A percentile compares a stretch with the other conserved stretches of the same genome.
Conservation (phyloP, 2,329 filamentous ascomycete species). For the Scedosporium minutisporum region DNA sequence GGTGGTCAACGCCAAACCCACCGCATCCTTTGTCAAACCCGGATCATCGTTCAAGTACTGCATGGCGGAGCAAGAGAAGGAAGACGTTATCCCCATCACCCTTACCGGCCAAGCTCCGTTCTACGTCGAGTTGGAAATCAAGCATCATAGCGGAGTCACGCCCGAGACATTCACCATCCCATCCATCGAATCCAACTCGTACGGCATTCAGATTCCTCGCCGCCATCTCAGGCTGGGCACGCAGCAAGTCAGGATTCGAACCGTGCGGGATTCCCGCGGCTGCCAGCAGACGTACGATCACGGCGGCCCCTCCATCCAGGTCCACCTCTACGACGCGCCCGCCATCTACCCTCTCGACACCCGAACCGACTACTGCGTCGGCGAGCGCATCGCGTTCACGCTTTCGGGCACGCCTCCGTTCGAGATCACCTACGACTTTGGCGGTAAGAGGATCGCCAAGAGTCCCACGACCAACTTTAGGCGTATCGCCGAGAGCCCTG, state of each 20-base stretch:
- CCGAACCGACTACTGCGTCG: conserved; percentile 83
- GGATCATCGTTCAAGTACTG: conserved; percentile 96
- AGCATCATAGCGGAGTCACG: conserved; percentile 72
- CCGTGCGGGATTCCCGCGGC: conserved; percentile 76
- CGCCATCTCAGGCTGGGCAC: conserved; percentile 78
- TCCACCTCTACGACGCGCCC: conserved; percentile 87
- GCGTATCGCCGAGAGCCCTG: conserved; percentile 84
- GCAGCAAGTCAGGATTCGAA: conserved; percentile 80
- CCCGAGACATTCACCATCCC: conserved; percentile 75
- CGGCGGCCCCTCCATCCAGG: conserved; percentile 68
- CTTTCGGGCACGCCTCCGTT: conserved; percentile 87
- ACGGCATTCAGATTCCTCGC: conserved; percentile 76
- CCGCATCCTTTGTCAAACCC: conserved; percentile 71
- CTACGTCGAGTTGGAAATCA: conserved; percentile 83
- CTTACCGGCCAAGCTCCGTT: conserved; percentile 81
- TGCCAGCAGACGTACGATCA: conserved; percentile 71
- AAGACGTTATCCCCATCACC: conserved; percentile 80
- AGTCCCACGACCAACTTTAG: conserved; percentile 76
- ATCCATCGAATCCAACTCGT: conserved; percentile 64
- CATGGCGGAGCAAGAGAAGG: conserved; percentile 68
- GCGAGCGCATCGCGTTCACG: conserved; percentile 86
- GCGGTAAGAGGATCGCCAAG: conserved; percentile 70
- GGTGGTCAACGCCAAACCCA: conserved; percentile 73
- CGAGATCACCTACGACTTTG: conserved; percentile 85
- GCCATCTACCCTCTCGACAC: conserved; percentile 82